Percentiles rank a stretch among this genome's conserved stretches.
phyloP scores from a whole-genome alignment of 2,329 filamentous ascomycete genomes.

The Diatrype stigma region DNA sequence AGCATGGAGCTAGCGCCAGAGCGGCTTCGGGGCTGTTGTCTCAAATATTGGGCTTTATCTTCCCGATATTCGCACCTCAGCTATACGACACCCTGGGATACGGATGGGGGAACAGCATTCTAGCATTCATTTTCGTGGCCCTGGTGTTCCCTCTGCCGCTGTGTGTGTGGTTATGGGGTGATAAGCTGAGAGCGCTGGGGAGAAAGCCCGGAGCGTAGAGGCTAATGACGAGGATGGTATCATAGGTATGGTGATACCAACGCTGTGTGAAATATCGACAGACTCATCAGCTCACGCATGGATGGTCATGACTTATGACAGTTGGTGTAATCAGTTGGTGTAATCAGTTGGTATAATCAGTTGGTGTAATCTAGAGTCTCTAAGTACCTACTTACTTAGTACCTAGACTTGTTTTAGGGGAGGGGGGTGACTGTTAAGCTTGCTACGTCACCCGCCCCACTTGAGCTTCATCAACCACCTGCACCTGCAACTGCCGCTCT shows the following conservation, averaged over 20 bases:
- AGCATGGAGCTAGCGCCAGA: constrained; percentile 33
- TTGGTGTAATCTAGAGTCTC: too few species aligned
- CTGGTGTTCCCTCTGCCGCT: constrained; percentile 16
- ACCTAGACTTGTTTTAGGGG: too few species aligned
- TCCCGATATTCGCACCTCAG: constrained; percentile 50
- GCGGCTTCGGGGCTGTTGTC: constrained; percentile 51
- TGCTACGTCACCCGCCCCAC: background rate
- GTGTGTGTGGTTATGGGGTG: constrained; percentile 20
- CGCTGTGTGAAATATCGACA: too few species aligned
- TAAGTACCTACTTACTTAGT: too few species aligned
- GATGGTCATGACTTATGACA: too few species aligned
- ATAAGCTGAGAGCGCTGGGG: background rate
- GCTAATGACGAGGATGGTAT: too few species aligned
- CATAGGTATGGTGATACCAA: too few species aligned
- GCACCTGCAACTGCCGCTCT: too few species aligned
- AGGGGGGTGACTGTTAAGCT: too few species aligned
- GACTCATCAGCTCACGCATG: too few species aligned
- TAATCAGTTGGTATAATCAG: too few species aligned
- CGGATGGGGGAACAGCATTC: constrained; percentile 40
- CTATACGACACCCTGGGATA: constrained; percentile 33
- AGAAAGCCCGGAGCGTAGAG: background rate
- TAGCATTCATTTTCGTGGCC: constrained; percentile 34
- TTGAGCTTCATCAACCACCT: background rate
- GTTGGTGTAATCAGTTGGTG: too few species aligned
- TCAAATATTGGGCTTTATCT: constrained; percentile 48